Evolutionary conservation across 345 rosid species (phyloP).

Genomic region (Rhodamnia rubescens): DNA sequence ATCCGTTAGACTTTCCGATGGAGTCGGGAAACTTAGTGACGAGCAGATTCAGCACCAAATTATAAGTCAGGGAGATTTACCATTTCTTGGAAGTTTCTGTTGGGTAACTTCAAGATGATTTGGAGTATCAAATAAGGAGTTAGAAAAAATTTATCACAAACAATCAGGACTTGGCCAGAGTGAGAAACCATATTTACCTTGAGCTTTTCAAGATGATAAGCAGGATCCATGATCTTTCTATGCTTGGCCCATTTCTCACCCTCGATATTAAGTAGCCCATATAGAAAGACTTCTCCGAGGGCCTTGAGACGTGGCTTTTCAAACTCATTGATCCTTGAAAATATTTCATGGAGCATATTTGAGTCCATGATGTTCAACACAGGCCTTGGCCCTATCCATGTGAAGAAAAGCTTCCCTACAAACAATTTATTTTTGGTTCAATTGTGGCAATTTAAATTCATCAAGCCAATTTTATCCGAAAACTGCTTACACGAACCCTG

Average conservation of each 20-base stretch:
- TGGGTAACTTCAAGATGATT: background rate
- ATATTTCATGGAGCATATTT: conserved; percentile 23
- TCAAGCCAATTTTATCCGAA: too few relatives aligned
- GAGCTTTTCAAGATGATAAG: background rate
- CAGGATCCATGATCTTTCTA: background rate
- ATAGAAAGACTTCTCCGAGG: background rate
- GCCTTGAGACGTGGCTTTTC: conserved; percentile 5
- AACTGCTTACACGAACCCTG: too few relatives aligned
- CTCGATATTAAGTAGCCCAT: background rate
- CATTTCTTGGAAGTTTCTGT: too few relatives aligned
- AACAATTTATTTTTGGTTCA: too few relatives aligned
- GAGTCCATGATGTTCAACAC: conserved; percentile 14
- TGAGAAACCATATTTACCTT: background rate
- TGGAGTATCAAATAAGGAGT: background rate
- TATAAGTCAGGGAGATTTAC: background rate
- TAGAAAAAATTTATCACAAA: background rate
- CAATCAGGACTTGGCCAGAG: background rate
- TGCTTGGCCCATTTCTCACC: background rate
- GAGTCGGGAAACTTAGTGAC: background rate
- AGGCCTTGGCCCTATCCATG: background rate
- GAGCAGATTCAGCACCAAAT: too few relatives aligned
- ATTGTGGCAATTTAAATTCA: too few relatives aligned
- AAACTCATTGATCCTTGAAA: conserved; percentile 20
- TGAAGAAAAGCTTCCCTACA: too few relatives aligned
- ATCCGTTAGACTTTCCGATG: background rate